Base-by-base conservation (phyloP, 2,329 filamentous ascomycete species). In the Lachnellula willkommii region DNA sequence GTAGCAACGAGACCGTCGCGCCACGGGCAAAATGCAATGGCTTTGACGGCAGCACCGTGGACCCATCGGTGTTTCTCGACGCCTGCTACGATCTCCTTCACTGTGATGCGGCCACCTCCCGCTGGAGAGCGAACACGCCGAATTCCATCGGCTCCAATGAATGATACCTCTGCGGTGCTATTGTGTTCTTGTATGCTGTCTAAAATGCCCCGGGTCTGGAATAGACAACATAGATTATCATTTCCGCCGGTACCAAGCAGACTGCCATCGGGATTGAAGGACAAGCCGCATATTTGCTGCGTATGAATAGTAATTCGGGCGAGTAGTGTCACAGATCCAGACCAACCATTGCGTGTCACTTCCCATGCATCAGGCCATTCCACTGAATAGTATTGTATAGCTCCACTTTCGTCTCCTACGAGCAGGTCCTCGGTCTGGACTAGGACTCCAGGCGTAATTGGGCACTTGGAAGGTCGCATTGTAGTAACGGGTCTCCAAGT, bases 11-110 rank as follows among this genome's bases (percentile, higher is more conserved):
- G 79, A 3, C 87, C 88, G 24, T 88, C 83, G 55, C 93, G 88
- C 93, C 92, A 99, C 0, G 94, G 93, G 60, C 93, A 95, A 72
- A 97, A 97, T 2, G 94, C 91, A 64, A 97, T 94, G 35, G 94
- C 94, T 72, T 99, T 99, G 63, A 97, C 89, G 2, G 94, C 94
- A 0, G 93, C 93, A 26, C 83, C 83, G 69, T 99, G 90, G 11
- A 77, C 71, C 82, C 90, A 94, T 35, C 80, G 80, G 69, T 95
- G 84, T 64, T 81, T 86, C 65, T 88, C 83, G 32, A 77, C 74
- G 6, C 82, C 82, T 5, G 73, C 66, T 2, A 74, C 74, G 26
- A 89, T 71, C 24, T 76, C 73, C 17, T 78, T 74, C 22, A 79
- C 58, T 1, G 52, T 53, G 15, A 28, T 74, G 35, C 67, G 70